These are phyloP conservation scores for Scalesia atractyloides DNA, from an alignment of 129 eudicot genomes.

Conservation along the genomic window DNA sequence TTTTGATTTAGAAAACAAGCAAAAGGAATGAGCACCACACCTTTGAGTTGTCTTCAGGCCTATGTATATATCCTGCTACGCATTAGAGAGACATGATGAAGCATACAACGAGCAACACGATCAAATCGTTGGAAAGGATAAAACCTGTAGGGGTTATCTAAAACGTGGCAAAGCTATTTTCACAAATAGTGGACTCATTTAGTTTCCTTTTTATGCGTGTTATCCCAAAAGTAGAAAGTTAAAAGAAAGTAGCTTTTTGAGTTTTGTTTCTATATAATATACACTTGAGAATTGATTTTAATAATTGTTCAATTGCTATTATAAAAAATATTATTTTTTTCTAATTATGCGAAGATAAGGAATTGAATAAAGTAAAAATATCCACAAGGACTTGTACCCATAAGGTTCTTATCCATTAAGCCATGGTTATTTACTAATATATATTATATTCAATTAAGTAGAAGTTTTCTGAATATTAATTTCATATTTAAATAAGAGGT, in stretches of 20 bases:
- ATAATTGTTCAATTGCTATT: background rate
- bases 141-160: background rate
- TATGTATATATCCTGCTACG: slow-evolving; percentile 15
- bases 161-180: slow-evolving; percentile 35
- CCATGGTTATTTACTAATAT: too few species aligned
- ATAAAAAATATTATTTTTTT: background rate
- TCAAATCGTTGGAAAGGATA: slow-evolving; percentile 20
- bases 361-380: too few species aligned
- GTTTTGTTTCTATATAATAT: slow-evolving; percentile 7
- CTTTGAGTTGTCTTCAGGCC: slow-evolving; percentile 28
- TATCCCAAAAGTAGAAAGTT: slow-evolving; percentile 18
- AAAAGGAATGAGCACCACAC: slow-evolving; percentile 13
- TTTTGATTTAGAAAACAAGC: background rate
- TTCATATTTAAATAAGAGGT: too few species aligned
- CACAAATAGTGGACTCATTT: slow-evolving; percentile 34
- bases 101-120: slow-evolving; percentile 25
- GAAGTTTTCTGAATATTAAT: too few species aligned
- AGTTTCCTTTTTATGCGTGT: background rate
- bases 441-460: too few species aligned
- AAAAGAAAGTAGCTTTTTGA: slow-evolving; percentile 20
- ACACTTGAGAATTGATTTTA: background rate
- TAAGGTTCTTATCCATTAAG: too few species aligned
- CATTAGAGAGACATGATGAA: slow-evolving; percentile 34
- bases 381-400: too few species aligned
- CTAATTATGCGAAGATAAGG: too few species aligned